These are phyloP conservation scores for Immersiella caudata DNA, from an alignment of 495 filamentous ascomycete genomes.

Conservation along the genomic window DNA sequence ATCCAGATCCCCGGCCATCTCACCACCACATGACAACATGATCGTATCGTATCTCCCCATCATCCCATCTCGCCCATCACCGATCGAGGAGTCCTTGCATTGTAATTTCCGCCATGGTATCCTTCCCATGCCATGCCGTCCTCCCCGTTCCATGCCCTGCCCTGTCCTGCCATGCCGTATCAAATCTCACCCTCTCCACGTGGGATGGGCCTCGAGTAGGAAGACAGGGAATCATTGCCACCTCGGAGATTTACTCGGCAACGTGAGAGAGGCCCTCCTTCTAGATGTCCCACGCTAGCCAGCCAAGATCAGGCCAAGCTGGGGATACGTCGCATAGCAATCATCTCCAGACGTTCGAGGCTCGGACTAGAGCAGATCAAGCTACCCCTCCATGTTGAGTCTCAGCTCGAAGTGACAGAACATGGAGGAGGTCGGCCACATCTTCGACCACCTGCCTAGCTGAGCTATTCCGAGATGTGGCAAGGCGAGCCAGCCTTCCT, in stretches of 20 bases:
- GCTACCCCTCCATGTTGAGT: background rate
- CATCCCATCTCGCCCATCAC: background rate
- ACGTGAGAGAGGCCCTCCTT: background rate
- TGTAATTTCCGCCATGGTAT: background rate
- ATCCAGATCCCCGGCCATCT: background rate
- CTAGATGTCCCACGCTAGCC: background rate
- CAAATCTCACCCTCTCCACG: background rate
- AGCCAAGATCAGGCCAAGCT: background rate
- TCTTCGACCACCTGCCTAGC: slow-evolving; percentile 14
- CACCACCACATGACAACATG: background rate
- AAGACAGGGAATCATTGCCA: background rate
- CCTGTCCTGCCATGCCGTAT: too few relatives aligned
- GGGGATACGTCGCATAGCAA: background rate
- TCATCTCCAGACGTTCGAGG: slow-evolving; percentile 3
- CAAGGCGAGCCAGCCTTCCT: background rate
- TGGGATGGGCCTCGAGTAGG: background rate
- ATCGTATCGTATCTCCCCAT: too few relatives aligned
- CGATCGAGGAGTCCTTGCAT: background rate
- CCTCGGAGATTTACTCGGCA: background rate
- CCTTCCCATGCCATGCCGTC: background rate
- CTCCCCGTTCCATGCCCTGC: background rate
- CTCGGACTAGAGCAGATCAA: slow-evolving; percentile 2
- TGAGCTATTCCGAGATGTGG: background rate
- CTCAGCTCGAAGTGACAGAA: slow-evolving; percentile 1
- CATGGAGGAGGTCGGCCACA: background rate